Conservation (phyloP, 495 filamentous ascomycete genomes). For the Bacidia rubella region DNA sequence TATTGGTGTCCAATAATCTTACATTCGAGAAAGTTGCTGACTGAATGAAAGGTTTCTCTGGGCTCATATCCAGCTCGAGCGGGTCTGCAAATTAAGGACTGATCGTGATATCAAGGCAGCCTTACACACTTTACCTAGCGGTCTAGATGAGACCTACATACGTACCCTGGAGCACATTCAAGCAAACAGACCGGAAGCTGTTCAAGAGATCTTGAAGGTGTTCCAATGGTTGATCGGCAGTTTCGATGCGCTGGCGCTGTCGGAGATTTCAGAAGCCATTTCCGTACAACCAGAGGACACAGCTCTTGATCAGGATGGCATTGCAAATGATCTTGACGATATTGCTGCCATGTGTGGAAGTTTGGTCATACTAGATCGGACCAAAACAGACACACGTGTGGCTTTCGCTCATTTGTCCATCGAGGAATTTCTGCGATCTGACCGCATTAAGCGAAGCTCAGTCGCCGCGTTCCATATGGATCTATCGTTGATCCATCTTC, state of each 20-base stretch:
- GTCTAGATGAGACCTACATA: background rate
- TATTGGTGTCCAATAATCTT: too few species aligned
- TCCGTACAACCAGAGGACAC: background rate
- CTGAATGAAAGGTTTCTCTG: background rate
- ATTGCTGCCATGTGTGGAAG: background rate
- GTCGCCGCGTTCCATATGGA: too few species aligned
- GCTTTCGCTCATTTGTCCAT: background rate
- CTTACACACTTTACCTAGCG: background rate
- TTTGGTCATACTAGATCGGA: background rate
- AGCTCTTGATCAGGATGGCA: background rate
- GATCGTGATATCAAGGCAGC: background rate
- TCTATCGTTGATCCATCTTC: too few species aligned
- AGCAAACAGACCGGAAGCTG: background rate
- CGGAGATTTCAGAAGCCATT: background rate
- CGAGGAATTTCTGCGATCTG: background rate
- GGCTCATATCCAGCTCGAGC: background rate
- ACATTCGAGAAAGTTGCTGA: too few species aligned
- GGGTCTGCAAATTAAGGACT: background rate
- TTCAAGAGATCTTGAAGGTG: background rate
- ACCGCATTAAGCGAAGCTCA: background rate
- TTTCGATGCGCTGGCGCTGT: background rate
- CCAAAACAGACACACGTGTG: background rate
- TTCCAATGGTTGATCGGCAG: background rate
- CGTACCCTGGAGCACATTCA: background rate
- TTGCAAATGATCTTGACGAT: background rate